A percentile compares a stretch with the other conserved stretches of the same genome.
Conservation (phyloP, 331 rosid species). For the Spiraea crenata region DNA sequence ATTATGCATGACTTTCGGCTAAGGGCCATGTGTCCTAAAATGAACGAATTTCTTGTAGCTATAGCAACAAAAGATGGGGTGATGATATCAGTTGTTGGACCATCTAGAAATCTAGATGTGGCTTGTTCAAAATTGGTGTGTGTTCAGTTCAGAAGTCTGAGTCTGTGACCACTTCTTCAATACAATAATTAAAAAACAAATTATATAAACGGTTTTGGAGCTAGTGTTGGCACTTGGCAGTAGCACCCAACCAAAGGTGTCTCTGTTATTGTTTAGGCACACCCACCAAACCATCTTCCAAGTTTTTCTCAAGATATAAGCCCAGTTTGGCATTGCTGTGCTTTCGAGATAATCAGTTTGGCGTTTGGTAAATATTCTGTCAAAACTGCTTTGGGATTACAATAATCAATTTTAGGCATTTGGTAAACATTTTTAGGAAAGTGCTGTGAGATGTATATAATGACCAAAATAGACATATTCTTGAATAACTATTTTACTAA, state of each 20-base stretch:
- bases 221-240: neutral
- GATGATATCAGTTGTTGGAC: neutral
- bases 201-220: neutral
- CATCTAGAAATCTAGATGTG: neutral
- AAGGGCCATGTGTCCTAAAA: neutral
- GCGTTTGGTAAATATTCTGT: no score
- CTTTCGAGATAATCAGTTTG: no score
- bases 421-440: no score
- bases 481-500: no score
- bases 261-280: neutral
- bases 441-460: no score
- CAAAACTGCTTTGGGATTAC: no score
- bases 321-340: no score
- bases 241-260: neutral
- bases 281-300: neutral
- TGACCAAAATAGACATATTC: no score
- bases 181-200: neutral
- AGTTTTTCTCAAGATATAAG: neutral
- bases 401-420: no score
- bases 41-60: neutral
- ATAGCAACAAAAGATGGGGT: neutral
- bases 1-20: no score
- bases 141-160: neutral
- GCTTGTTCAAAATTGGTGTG: neutral
- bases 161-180: slow-evolving; percentile 1